These are phyloP conservation scores for Reutealis trisperma DNA, from an alignment of 345 rosid species.

Conservation along the genomic window DNA sequence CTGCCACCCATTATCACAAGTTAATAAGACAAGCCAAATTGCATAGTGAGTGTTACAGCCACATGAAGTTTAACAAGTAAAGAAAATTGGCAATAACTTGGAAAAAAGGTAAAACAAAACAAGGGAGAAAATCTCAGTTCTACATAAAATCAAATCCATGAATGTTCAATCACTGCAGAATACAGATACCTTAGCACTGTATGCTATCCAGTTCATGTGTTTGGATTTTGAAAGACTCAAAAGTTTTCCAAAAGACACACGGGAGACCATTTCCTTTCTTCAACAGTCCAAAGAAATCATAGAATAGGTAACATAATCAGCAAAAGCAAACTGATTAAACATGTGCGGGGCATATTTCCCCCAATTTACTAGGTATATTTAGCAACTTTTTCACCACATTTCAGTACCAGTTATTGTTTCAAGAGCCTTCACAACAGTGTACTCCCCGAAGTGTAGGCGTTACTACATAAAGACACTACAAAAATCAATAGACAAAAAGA, in stretches of 20 bases:
- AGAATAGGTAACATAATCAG: neutral
- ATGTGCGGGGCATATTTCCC: neutral
- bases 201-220: too few relatives aligned
- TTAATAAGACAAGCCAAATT: neutral
- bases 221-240: too few relatives aligned
- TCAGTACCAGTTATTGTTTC: neutral
- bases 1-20: slow-evolving; percentile 38
- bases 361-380: neutral
- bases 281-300: neutral
- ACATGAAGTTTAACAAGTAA: neutral
- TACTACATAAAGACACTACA: too few relatives aligned
- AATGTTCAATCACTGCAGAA: neutral
- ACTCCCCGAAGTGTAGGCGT: too few relatives aligned
- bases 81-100: neutral
- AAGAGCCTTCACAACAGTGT: neutral
- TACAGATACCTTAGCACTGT: too few relatives aligned
- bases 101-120: too few relatives aligned
- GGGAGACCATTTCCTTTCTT: neutral
- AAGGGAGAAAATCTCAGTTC: neutral
- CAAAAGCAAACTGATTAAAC: neutral
- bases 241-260: neutral
- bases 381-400: too few relatives aligned
- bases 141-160: neutral
- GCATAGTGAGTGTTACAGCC: neutral
- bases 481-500: too few relatives aligned